Evolutionary conservation across 106 monocot species (phyloP), one percentile per base, ranked within the genome.

Genomic region (Dioscorea zingiberensis): DNA sequence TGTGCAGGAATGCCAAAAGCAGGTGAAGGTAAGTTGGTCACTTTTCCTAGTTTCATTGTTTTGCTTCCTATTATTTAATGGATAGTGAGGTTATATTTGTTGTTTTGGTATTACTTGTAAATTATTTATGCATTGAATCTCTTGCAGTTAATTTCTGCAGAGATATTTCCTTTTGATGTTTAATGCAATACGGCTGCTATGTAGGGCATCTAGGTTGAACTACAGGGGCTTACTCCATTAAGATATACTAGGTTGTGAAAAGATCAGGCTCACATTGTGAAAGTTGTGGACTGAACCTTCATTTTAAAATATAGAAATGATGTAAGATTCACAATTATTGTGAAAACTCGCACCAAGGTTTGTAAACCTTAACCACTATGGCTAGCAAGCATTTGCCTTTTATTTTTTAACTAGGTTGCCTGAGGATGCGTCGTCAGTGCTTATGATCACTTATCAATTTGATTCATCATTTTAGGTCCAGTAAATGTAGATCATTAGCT

Each of bases 381-480:
- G 38, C 9, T 6, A 51, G 5, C 7, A 51, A 51, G 51, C 7
- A 51, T 63, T 62, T 26, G 24, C 23, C 53, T 64, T 48, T 44
- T 48, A 69, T 24, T 4, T 13, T 16, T 19, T 51, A 3, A 51
- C 15, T 13, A 19, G 4, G 51, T 19, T 51, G 15, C 19, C 8
- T 51, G 5, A 9, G 14, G 51, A 18, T 51, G 15, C 51, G 15
- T 19, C 51, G 3, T 51, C 18, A 0, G 15, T 51, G 4, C 15
- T 16, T 18, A 51, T 16, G 51, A 18, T 4, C 15, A 4, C 13
- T 21, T 13, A 93, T 88, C 73, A 92, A 98, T 75, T 89, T 80
- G 73, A 84, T 93, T 61, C 89, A 89, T 92, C 84, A 79, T 71
- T 80, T 81, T 75, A 81, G 86, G 85, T 92, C 93, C 84, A 81